Evolutionary conservation across 371 early-diverging fungal species (phyloP), one percentile per base, ranked within the genome.

Genomic region (Mortierella sp.): DNA sequence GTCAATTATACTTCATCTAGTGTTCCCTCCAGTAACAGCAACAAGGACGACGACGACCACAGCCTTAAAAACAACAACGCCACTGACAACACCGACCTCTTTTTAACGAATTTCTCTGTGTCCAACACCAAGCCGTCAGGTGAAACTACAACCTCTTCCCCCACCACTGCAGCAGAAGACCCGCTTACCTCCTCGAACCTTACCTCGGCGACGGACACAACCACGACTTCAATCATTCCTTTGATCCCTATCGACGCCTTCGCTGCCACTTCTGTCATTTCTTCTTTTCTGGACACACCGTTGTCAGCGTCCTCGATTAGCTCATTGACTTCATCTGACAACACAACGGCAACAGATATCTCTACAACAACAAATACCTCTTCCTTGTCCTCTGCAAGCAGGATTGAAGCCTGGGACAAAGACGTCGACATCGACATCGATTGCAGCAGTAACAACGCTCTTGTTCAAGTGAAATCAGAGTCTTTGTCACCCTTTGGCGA

Each of bases 401-500:
- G 42, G 24, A 42, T 76, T 44, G 81, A 77, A 57, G 24, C 50
- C 11, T 76, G 81, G 81, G 74, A 76, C 50, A 13, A 50, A 10
- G 70, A 73, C 28, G 38, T 80, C 16, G 54, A 75, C 38, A 55
- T 45, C 31, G 55, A n/a, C 70, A 31, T 9, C 60, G 73, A 76
- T 24, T 2, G 10, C n/a, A 68, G 57, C 19, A 55, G 55, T 16
- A 72, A 28, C 42, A 60, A 21, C 68, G 8, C 26, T 9, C 71
- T 71, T 24, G 21, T 55, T 7, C 45, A 65, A 48, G 57, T 80
- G 31, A 80, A 80, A 57, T 44, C 42, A 42, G 81, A 80, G 55
- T 74, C 81, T 2, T 60, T 76, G 54, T 77, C 81, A 0, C 77
- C 81, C 10, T 73, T 80, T 70, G 55, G 42, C 47, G 70, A 70